Conservation (phyloP, 208 protist genomes). For the Leishmania tropica region DNA sequence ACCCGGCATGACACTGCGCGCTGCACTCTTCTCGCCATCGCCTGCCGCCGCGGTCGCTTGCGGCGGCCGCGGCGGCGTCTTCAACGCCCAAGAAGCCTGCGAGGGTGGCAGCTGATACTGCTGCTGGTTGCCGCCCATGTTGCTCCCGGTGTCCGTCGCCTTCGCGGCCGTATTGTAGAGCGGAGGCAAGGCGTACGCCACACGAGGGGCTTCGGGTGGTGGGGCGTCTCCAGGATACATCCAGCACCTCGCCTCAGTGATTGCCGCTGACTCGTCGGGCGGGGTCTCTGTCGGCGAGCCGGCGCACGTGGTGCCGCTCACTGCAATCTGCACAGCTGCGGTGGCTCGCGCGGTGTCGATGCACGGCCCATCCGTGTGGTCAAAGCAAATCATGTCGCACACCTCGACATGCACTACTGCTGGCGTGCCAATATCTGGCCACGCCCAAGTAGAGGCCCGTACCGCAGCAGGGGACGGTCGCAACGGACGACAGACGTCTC, state of each 20-base stretch:
- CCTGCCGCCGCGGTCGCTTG: not conserved
- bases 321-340: not conserved
- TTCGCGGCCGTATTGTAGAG: not conserved
- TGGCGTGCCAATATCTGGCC: constrained; percentile 23
- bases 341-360: not conserved
- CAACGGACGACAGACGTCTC: not conserved
- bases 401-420: constrained; percentile 18
- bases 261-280: not conserved
- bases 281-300: not conserved
- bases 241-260: constrained; percentile 13
- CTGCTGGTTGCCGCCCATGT: not conserved
- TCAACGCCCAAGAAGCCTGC: not conserved
- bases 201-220: constrained; percentile 12
- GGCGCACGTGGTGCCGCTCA: not conserved
- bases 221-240: not conserved
- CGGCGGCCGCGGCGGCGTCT: not conserved
- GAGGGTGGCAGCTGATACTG: not conserved
- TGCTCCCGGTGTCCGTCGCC: not conserved
- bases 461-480: not conserved
- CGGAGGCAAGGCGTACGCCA: constrained; percentile 6
- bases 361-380: constrained; percentile 9
- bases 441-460: constrained; percentile 12
- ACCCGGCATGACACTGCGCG: not conserved
- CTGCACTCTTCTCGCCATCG: not conserved
- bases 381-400: constrained; percentile 18